These are phyloP conservation scores for Yamadazyma mexicana DNA, from an alignment of 1,139 yeast species.

Conservation along the genomic window DNA sequence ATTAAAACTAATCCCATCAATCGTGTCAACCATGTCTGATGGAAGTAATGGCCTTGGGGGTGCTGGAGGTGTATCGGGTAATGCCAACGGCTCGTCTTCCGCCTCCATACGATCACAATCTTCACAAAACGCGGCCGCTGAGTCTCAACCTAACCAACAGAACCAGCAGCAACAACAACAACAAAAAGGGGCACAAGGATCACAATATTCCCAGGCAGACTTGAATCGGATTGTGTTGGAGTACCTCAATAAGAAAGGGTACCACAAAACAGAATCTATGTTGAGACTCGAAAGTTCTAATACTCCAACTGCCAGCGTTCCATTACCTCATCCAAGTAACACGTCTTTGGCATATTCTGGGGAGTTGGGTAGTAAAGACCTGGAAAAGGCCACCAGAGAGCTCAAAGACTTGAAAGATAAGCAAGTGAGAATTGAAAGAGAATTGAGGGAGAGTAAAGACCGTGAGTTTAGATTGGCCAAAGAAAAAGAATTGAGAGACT, in stretches of 20 bases:
- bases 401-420: constrained; percentile 43
- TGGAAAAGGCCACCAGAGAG: constrained; percentile 33
- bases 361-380: constrained; percentile 27
- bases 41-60: constrained; percentile 3
- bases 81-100: constrained; percentile 3
- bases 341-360: constrained; percentile 43
- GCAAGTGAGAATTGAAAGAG: constrained; percentile 36
- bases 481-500: constrained; percentile 44
- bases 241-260: constrained; percentile 90
- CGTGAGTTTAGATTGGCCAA: constrained; percentile 41
- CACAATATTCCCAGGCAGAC: constrained; percentile 66
- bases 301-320: constrained; percentile 57
- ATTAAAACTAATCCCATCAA: background rate
- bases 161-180: constrained; percentile 7
- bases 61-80: constrained; percentile 2
- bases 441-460: constrained; percentile 40
- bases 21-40: background rate
- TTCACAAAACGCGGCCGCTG: background rate
- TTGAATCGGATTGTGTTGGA: constrained; percentile 88
- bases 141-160: too few relatives aligned
- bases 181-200: constrained; percentile 14
- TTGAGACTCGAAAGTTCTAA: constrained; percentile 84
- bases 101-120: constrained; percentile 7
- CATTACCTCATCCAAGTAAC: constrained; percentile 46
- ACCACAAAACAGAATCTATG: constrained; percentile 91